Base-by-base conservation (phyloP, 2,329 filamentous ascomycete species). In the Rhytidhysteron rufulum region DNA sequence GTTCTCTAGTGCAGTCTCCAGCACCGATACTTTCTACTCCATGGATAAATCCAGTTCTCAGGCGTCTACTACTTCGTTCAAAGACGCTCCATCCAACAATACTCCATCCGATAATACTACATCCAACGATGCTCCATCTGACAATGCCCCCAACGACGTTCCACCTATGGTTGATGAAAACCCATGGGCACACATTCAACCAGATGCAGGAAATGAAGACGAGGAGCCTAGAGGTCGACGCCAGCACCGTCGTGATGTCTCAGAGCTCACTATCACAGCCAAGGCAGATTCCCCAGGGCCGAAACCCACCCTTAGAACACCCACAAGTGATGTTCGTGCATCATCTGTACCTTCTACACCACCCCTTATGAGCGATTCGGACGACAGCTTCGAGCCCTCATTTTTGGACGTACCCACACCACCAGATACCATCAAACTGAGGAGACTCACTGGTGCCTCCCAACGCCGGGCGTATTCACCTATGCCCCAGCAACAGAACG, bases 401-500 rank as follows among this genome's bases (percentile, higher is more conserved):
- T 62, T 49, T 51, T 51, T 55, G 47, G 68, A 63, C 58, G 63
- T 60, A 46, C 66, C 46, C 44, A 73, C 57, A 48, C 70, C 61
- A 30, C 65, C 60, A 15, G 54, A 62, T 43, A 59, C 55, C 7
- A 62, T 65, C 32, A 58, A 60, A 31, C 61, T 60, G 48, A 63
- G 56, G 40, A 55, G 57, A 31, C 57, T 66, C 27, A 79, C 63
- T 34, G 77, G 80, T 18, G 73, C 77, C 2, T 80, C 78, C 2
- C 70, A 73, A 41, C 72, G 75, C 42, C 76, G 79, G 27, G 75
- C 77, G 7, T 69, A 85, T 6, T 84, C 84, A 0, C 83, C 85
- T 0, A 72, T 89, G 45, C 84, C 85, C 3, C 75, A 82, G 1
- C 72, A 82, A 0, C 81, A 82, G 5, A 85, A 83, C 43, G 66